Evolutionary conservation across 2,329 filamentous ascomycete genomes (phyloP).

Genomic region (Phoma sp.): DNA sequence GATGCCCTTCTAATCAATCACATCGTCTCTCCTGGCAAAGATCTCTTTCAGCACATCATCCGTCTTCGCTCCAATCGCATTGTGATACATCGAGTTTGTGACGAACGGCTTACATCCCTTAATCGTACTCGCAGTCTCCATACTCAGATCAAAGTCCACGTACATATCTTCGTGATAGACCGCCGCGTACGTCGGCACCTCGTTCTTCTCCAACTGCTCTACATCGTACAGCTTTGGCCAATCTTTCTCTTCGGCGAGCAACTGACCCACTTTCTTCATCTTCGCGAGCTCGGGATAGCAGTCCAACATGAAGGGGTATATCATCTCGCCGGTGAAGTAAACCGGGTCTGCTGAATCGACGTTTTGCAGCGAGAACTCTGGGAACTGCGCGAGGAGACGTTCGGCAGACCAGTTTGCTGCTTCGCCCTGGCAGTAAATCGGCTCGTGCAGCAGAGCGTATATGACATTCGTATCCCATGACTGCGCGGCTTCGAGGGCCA

Average conservation of each 20-base stretch:
- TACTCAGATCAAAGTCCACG: slow-evolving; percentile 78
- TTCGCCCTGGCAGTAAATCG: slow-evolving; percentile 79
- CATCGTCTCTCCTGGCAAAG: slow-evolving; percentile 78
- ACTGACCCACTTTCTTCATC: slow-evolving; percentile 72
- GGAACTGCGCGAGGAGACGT: slow-evolving; percentile 62
- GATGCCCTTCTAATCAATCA: slow-evolving; percentile 66
- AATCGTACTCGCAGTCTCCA: slow-evolving; percentile 76
- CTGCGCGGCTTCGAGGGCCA: slow-evolving; percentile 70
- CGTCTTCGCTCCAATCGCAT: slow-evolving; percentile 75
- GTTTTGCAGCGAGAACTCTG: slow-evolving; percentile 53
- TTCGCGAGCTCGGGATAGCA: slow-evolving; percentile 77
- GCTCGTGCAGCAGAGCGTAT: slow-evolving; percentile 87
- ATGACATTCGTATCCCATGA: slow-evolving; percentile 79
- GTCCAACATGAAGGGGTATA: slow-evolving; percentile 85
- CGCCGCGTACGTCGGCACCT: slow-evolving; percentile 85
- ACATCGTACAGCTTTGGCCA: slow-evolving; percentile 83
- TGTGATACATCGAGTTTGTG: slow-evolving; percentile 88
- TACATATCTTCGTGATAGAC: slow-evolving; percentile 92
- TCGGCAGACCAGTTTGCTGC: slow-evolving; percentile 77
- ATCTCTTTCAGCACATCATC: slow-evolving; percentile 80
- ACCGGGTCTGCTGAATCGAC: slow-evolving; percentile 61
- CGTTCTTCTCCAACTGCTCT: slow-evolving; percentile 74
- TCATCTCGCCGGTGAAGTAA: slow-evolving; percentile 91
- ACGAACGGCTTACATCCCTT: slow-evolving; percentile 80
- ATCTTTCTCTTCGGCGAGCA: slow-evolving; percentile 70